These are phyloP conservation scores for Sarocladium kiliense DNA, from an alignment of 2,329 filamentous ascomycete species.

Conservation along the genomic window DNA sequence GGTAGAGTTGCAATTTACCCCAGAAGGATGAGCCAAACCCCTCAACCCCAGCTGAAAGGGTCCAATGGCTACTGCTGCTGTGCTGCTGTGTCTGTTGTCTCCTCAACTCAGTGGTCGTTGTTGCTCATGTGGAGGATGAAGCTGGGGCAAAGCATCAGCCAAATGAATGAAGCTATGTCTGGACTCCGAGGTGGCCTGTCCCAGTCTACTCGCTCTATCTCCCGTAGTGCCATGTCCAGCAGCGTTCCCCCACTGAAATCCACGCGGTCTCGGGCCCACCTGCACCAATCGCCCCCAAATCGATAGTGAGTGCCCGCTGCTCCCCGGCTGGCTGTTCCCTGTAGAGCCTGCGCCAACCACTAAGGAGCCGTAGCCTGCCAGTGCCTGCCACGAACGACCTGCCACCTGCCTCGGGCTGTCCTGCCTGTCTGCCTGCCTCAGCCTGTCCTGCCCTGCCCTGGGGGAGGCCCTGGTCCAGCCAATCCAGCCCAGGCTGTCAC, in stretches of 20 bases:
- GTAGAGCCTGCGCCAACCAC: background rate
- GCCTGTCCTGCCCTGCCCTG: too few relatives aligned
- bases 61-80: background rate
- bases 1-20: background rate
- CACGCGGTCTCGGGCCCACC: constrained; percentile 1
- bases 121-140: too few relatives aligned
- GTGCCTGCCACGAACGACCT: background rate
- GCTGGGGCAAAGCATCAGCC: too few relatives aligned
- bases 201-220: too few relatives aligned
- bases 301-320: background rate
- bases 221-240: background rate
- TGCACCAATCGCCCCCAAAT: constrained; percentile 5
- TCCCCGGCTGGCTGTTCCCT: background rate
- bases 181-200: background rate
- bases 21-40: background rate
- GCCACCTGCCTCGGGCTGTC: too few relatives aligned
- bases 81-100: too few relatives aligned
- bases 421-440: too few relatives aligned
- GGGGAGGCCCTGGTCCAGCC: background rate
- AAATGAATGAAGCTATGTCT: too few relatives aligned
- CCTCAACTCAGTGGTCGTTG: too few relatives aligned
- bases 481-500: constrained; percentile 1
- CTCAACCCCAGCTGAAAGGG: background rate
- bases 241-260: background rate
- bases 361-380: background rate